Evolutionary conservation across 331 rosid species (phyloP).

Genomic region (Cydonia oblonga): DNA sequence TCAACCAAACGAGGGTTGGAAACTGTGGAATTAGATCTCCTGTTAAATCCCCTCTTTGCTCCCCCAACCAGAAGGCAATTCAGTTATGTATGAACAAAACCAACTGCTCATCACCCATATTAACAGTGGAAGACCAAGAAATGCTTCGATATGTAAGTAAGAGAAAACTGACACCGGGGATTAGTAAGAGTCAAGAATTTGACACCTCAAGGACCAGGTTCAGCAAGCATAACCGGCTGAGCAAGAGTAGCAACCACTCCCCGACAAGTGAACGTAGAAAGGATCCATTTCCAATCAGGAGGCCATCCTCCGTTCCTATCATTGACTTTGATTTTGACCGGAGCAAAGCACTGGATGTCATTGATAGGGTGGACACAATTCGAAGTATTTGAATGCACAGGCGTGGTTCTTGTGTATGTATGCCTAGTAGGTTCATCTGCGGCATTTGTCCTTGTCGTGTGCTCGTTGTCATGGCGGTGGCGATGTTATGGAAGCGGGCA

Average conservation of each 20-base stretch:
- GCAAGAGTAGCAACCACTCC: conserved; percentile 90
- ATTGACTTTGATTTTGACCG: conserved; percentile 66
- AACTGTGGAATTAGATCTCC: conserved; percentile 87
- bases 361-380: conserved; percentile 81
- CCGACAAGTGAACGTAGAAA: conserved; percentile 50
- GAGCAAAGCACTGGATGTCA: conserved; percentile 76
- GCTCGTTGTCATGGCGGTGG: conserved; percentile 15
- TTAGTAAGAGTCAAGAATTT: conserved; percentile 97
- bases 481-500: conserved; percentile 6
- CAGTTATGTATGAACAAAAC: conserved; percentile 36
- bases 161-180: conserved; percentile 84
- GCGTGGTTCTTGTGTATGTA: conserved; percentile 3
- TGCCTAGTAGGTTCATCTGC: neutral
- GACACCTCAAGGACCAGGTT: conserved; percentile 58
- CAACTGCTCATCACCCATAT: conserved; percentile 45
- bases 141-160: conserved; percentile 80
- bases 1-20: conserved; percentile 61
- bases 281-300: conserved; percentile 45
- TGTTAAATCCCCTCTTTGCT: conserved; percentile 66
- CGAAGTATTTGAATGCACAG: conserved; percentile 22
- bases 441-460: neutral
- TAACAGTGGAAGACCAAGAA: conserved; percentile 83
- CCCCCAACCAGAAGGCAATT: conserved; percentile 49
- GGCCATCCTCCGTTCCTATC: conserved; percentile 64
- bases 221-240: conserved; percentile 70